Base-by-base conservation (phyloP, 2,329 filamentous ascomycete genomes). In the Fusarium albidum region DNA sequence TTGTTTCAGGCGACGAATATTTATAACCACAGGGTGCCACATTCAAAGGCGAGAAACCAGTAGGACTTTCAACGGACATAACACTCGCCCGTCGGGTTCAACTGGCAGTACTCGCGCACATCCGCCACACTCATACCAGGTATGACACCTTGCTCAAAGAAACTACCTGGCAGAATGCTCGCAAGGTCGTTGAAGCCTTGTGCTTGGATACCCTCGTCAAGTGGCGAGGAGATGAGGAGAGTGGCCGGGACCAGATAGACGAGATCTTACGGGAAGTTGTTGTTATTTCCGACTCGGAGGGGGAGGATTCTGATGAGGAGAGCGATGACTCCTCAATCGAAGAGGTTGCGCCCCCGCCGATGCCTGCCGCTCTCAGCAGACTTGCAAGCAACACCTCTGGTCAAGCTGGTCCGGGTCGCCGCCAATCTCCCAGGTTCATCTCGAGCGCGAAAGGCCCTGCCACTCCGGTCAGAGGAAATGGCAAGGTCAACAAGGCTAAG, bases 211-310 rank as follows among this genome's bases (percentile, higher is more conserved):
- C 85, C 46, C 81, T 89, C 69, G 82, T 88, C 77, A 88, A 88
- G 81, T 89, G 86, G 86, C 85, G 86, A 74, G 86, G 86, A 49
- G 86, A 89, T 63, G 86, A 89, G 69, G 86, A 89, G 68, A 88
- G 82, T 14, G 86, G 86, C 21, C 82, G 85, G 41, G 85, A 89
- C 63, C 83, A 88, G 68, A 77, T 88, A 13, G 85, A 88, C 52
- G 85, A 88, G 67, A 87, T 88, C 51, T 75, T 88, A 28, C 79
- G 83, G 43, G 86, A 89, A 69, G 83, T 88, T 10, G 83, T 88
- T 46, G 81, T 88, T 64, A 86, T 89, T 37, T 85, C 83, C n/a
- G 83, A 85, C 61, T 79, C 79, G 6, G 82, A 85, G 65, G 79
- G 76, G 33, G 78, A 77, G 4, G 74, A 75, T 5, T 73, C 69